Evolutionary conservation across 2,329 filamentous ascomycete genomes (phyloP).

Genomic region (Arthrobotrys conoides): DNA sequence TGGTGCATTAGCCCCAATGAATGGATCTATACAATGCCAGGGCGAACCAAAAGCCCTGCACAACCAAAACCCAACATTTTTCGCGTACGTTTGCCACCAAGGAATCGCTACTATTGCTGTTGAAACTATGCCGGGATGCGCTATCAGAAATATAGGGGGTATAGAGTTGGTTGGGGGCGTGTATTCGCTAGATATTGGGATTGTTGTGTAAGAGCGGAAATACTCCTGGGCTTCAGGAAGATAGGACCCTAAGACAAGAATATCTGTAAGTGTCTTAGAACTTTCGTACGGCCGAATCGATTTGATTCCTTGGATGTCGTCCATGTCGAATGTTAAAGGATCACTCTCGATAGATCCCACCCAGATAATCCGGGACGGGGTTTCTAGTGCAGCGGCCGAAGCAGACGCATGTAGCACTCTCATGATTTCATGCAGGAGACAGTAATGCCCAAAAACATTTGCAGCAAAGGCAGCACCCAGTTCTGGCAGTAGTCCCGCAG

Average conservation of each 20-base stretch:
- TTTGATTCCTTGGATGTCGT: slow-evolving; percentile 82
- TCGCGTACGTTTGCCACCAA: slow-evolving; percentile 78
- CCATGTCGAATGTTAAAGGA: slow-evolving; percentile 71
- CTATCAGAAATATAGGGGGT: slow-evolving; percentile 70
- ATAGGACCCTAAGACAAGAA: slow-evolving; percentile 80
- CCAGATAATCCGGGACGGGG: slow-evolving; percentile 82
- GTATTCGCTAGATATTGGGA: slow-evolving; percentile 67
- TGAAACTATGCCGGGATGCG: slow-evolving; percentile 88
- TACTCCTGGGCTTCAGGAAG: slow-evolving; percentile 76
- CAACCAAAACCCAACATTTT: slow-evolving; percentile 78
- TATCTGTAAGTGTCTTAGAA: slow-evolving; percentile 87
- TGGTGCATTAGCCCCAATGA: slow-evolving; percentile 81
- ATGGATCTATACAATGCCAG: slow-evolving; percentile 86
- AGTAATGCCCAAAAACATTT: slow-evolving; percentile 95
- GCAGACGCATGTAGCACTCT: slow-evolving; percentile 77
- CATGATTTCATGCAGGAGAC: slow-evolving; percentile 84
- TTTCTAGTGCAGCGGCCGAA: slow-evolving; percentile 66
- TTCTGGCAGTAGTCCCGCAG: neutral
- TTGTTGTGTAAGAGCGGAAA: slow-evolving; percentile 51
- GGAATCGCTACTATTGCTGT: slow-evolving; percentile 85
- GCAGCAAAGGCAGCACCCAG: slow-evolving; percentile 89
- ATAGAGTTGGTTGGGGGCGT: slow-evolving; percentile 73
- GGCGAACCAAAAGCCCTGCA: slow-evolving; percentile 84
- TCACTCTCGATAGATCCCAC: slow-evolving; percentile 84
- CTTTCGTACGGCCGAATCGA: slow-evolving; percentile 81